phyloP scores from a whole-genome alignment of 768 basidiomycete genomes.

The Amanita thiersii region DNA sequence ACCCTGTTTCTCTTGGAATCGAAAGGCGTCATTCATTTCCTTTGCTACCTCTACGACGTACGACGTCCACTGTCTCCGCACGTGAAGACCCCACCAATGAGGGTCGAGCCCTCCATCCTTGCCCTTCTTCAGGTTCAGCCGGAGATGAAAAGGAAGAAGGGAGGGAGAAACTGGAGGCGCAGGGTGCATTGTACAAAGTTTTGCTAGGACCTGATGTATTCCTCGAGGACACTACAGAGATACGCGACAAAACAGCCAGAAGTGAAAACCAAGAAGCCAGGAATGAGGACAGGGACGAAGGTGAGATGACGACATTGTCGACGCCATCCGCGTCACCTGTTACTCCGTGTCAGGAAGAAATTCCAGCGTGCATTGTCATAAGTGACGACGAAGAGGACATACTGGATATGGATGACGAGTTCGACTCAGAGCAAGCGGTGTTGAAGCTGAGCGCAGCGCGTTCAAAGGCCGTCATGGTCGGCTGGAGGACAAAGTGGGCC shows the following conservation, averaged over 20 bases:
- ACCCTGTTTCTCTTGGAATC: not conserved
- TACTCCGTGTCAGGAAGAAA: constrained; percentile 2
- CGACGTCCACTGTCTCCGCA: not conserved
- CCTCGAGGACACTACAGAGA: not conserved
- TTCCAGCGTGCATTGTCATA: not conserved
- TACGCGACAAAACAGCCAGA: not conserved
- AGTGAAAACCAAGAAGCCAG: not conserved
- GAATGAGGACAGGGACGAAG: not conserved
- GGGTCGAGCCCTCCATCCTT: too few relatives aligned
- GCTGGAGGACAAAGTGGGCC: constrained; percentile 23
- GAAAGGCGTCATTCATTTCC: constrained; percentile 7
- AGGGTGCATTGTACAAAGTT: not conserved
- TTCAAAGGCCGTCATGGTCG: constrained; percentile 18
- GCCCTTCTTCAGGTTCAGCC: too few relatives aligned
- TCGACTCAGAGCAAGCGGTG: constrained; percentile 13
- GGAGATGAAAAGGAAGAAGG: too few relatives aligned
- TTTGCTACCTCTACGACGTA: constrained; percentile 6
- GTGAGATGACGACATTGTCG: not conserved
- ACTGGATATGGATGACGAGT: constrained; percentile 19
- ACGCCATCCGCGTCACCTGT: constrained; percentile 3
- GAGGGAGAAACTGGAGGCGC: not conserved
- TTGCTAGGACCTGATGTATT: not conserved
- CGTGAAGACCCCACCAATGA: too few relatives aligned
- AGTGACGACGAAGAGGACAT: not conserved
- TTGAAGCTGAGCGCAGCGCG: constrained; percentile 17